A percentile compares a stretch with the other conserved stretches of the same genome.
These are phyloP conservation scores for Coniferiporia sulphurascens DNA, from an alignment of 1,284 basidiomycete species.

Conservation along the genomic window DNA sequence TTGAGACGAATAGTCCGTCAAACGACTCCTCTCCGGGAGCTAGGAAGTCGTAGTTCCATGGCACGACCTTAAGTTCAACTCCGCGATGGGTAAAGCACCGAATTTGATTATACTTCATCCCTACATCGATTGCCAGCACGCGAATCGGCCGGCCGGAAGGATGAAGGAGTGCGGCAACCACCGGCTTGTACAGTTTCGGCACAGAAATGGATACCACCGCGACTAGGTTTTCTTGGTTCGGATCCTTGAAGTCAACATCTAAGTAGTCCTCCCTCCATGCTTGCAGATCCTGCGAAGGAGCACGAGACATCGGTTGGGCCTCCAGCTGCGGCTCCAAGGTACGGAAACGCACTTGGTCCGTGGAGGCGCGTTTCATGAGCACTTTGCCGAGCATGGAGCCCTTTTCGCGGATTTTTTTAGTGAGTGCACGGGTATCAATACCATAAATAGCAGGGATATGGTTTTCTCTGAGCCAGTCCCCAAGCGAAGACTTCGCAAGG, in stretches of 20 bases:
- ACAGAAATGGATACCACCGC: conserved; percentile 76
- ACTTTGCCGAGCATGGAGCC: conserved; percentile 90
- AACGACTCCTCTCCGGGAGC: conserved; percentile 71
- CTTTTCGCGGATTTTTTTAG: conserved; percentile 93
- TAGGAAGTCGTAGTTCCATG: conserved; percentile 94
- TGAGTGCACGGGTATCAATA: conserved; percentile 94
- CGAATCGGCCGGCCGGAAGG: conserved; percentile 75
- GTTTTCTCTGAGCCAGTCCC: conserved; percentile 94
- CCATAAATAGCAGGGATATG: conserved; percentile 94
- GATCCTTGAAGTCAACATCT: conserved; percentile 82
- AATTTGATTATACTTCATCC: conserved; percentile 99
- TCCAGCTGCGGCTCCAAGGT: conserved; percentile 28
- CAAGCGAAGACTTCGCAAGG: conserved; percentile 85
- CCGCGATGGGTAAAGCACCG: conserved; percentile 94
- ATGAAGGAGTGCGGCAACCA: conserved; percentile 59
- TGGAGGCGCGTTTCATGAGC: conserved; percentile 52
- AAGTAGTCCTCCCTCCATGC: conserved; percentile 82
- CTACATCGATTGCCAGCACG: conserved; percentile 91
- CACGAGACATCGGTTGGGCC: conserved; percentile 43
- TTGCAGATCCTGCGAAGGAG: conserved; percentile 40
- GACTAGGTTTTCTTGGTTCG: conserved; percentile 89
- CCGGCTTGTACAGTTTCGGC: conserved; percentile 71
- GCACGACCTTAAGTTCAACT: conserved; percentile 94
- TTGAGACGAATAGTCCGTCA: conserved; percentile 96
- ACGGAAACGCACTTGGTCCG: conserved; percentile 29